These are phyloP conservation scores for Colletotrichum tropicicola DNA, from an alignment of 2,329 filamentous ascomycete genomes.

Conservation along the genomic window DNA sequence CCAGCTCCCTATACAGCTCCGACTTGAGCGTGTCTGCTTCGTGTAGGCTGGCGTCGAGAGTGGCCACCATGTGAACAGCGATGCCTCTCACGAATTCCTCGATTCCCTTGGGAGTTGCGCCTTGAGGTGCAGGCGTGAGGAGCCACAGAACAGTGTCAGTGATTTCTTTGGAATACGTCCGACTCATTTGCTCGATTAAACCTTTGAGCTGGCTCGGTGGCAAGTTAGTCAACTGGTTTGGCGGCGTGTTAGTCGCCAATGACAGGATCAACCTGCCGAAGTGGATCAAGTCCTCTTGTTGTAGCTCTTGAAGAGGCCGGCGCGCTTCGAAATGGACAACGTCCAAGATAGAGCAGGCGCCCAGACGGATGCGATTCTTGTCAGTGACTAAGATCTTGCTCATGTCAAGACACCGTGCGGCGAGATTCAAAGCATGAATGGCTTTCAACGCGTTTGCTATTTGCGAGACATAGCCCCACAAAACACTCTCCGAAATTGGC, in stretches of 20 bases:
- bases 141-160: constrained; percentile 86
- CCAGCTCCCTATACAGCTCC: constrained; percentile 81
- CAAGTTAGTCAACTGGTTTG: constrained; percentile 65
- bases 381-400: constrained; percentile 91
- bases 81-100: constrained; percentile 84
- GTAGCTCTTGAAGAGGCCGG: constrained; percentile 76
- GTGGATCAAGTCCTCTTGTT: constrained; percentile 86
- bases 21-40: constrained; percentile 78
- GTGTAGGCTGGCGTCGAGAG: constrained; percentile 83
- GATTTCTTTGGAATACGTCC: constrained; percentile 80
- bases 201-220: constrained; percentile 71
- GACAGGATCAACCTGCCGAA: constrained; percentile 88
- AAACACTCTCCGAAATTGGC: constrained; percentile 72
- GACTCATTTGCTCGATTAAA: constrained; percentile 78
- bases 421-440: constrained; percentile 83
- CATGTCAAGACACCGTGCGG: constrained; percentile 85
- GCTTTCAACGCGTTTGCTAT: constrained; percentile 87
- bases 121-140: constrained; percentile 69
- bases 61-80: constrained; percentile 77
- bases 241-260: constrained; percentile 75
- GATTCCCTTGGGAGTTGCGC: constrained; percentile 72
- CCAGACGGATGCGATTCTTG: constrained; percentile 88
- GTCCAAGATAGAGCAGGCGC: constrained; percentile 88
- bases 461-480: constrained; percentile 95
- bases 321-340: constrained; percentile 83